Percentiles rank a stretch among this genome's conserved stretches.
These are phyloP conservation scores for Pythium dissotocum DNA, from an alignment of 352 stramenopile species.

Conservation along the genomic window DNA sequence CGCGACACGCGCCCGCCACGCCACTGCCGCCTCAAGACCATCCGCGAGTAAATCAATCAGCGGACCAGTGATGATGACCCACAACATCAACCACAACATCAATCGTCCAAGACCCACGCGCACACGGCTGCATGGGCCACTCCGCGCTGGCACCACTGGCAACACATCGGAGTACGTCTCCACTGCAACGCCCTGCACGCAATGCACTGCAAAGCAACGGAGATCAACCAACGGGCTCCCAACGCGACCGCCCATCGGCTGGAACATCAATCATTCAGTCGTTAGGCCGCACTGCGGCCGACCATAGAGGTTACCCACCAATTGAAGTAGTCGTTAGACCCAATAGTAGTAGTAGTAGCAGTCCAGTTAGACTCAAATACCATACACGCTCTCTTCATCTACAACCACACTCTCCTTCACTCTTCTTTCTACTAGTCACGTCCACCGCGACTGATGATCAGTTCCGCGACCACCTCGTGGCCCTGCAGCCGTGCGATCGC, in stretches of 20 bases:
- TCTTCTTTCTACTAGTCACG: constrained; percentile 11
- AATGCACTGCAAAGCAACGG: too few species aligned
- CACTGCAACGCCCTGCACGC: background rate
- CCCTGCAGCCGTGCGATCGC: constrained; percentile 15
- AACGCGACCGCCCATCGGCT: background rate
- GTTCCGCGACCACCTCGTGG: constrained; percentile 7
- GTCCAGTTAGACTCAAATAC: background rate
- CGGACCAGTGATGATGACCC: background rate
- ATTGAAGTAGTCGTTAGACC: too few species aligned
- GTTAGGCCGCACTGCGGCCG: background rate
- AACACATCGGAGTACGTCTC: background rate
- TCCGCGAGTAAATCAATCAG: constrained; percentile 17
- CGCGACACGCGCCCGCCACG: constrained; percentile 8
- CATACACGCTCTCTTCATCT: background rate
- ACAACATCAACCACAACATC: constrained; percentile 2
- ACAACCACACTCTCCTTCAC: background rate
- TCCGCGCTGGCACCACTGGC: background rate
- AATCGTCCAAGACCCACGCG: background rate
- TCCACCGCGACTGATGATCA: constrained; percentile 7
- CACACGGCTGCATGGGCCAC: background rate
- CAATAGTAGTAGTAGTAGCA: background rate
- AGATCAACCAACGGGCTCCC: background rate
- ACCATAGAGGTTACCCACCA: background rate
- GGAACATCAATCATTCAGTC: background rate
- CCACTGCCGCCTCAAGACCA: constrained; percentile 22